Evolutionary conservation across 2,329 filamentous ascomycete genomes (phyloP).

Genomic region (Aspergillus calidoustus): DNA sequence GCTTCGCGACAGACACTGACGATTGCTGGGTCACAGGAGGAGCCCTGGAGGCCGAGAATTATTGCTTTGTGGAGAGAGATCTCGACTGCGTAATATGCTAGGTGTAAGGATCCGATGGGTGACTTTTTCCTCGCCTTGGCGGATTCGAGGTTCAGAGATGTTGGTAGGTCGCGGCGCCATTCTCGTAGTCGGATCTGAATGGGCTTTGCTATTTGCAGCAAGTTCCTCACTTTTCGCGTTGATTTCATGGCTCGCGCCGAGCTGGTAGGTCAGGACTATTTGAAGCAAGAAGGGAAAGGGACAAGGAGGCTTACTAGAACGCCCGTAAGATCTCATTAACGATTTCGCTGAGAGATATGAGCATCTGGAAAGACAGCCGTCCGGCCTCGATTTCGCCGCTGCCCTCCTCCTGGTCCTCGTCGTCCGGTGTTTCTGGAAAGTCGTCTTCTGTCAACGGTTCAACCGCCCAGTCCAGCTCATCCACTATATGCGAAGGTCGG

Average conservation of each 20-base stretch:
- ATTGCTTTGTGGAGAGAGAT: constrained; percentile 7
- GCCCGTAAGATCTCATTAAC: constrained; percentile 8
- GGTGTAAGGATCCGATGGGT: background rate
- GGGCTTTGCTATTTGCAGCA: constrained; percentile 7
- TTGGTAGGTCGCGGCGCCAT: constrained; percentile 5
- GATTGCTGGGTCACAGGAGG: constrained; percentile 1
- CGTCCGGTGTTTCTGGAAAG: constrained; percentile 5
- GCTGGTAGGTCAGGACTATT: background rate
- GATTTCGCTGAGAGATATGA: constrained; percentile 5
- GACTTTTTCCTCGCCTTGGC: constrained; percentile 3
- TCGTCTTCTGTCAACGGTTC: constrained; percentile 2
- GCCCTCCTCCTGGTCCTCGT: constrained; percentile 3
- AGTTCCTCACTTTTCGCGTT: background rate
- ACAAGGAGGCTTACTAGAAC: background rate
- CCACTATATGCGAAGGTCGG: constrained; percentile 4
- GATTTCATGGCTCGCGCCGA: background rate
- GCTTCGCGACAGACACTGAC: constrained; percentile 3
- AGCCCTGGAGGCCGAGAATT: background rate
- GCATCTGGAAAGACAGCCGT: constrained; percentile 2
- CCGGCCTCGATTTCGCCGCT: constrained; percentile 6
- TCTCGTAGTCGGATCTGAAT: constrained; percentile 3
- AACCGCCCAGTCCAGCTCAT: constrained; percentile 5
- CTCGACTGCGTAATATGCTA: constrained; percentile 1
- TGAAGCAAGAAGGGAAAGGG: too few relatives aligned
- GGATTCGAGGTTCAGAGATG: background rate